phyloP scores from a whole-genome alignment of 106 monocot species.

The Xerophyta viscosa region DNA sequence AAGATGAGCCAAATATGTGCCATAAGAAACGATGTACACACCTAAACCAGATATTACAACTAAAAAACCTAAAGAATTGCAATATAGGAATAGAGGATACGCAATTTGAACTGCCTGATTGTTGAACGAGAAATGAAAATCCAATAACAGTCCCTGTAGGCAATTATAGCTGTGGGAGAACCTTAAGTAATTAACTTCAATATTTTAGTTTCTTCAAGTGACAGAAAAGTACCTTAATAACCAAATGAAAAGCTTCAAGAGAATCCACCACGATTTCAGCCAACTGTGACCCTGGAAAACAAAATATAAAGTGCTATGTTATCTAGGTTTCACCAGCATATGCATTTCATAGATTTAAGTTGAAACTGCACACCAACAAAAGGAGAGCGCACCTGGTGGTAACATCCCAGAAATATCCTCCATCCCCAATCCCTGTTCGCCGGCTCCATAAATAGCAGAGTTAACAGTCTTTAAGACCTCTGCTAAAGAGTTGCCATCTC shows the following conservation, averaged over 20 bases:
- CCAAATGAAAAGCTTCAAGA: slow-evolving; percentile 47
- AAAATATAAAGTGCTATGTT: neutral
- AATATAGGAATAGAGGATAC: too few species aligned
- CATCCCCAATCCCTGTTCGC: slow-evolving; percentile 73
- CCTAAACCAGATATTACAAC: too few species aligned
- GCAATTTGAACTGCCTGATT: too few species aligned
- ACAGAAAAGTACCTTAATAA: slow-evolving; percentile 44
- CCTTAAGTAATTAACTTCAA: neutral
- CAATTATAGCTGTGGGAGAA: too few species aligned
- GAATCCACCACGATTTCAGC: slow-evolving; percentile 43
- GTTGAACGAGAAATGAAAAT: too few species aligned
- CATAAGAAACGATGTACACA: too few species aligned
- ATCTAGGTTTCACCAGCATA: too few species aligned
- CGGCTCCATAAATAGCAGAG: slow-evolving; percentile 46
- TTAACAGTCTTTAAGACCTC: slow-evolving; percentile 42
- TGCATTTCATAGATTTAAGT: too few species aligned
- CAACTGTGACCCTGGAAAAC: slow-evolving; percentile 21
- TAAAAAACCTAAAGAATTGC: too few species aligned
- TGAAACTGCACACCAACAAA: neutral
- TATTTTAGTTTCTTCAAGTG: neutral
- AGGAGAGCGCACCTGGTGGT: slow-evolving; percentile 30
- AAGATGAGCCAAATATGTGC: too few species aligned
- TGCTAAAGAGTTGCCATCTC: slow-evolving; percentile 20
- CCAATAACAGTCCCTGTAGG: too few species aligned
- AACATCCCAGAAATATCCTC: slow-evolving; percentile 45